These are phyloP conservation scores for Penicillium sclerotiorum DNA, from an alignment of 2,329 filamentous ascomycete species.

Conservation along the genomic window DNA sequence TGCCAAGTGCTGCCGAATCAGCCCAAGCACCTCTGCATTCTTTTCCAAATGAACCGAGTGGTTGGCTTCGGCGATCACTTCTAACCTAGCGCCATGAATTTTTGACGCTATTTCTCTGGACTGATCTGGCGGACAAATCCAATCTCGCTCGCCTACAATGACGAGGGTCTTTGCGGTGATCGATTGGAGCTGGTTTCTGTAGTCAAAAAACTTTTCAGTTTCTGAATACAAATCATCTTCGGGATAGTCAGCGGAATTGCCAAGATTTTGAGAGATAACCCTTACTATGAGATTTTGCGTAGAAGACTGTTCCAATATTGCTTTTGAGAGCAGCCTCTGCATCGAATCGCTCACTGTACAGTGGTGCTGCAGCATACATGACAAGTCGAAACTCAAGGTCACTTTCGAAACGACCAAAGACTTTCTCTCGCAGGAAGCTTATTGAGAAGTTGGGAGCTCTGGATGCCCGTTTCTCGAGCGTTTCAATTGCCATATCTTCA, in stretches of 20 bases:
- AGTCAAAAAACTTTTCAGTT: slow-evolving; percentile 14
- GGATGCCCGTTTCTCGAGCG: slow-evolving; percentile 34
- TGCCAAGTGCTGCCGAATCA: slow-evolving; percentile 2
- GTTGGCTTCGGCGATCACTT: slow-evolving; percentile 1
- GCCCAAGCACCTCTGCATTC: background rate
- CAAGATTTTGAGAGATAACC: background rate
- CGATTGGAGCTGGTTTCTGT: slow-evolving; percentile 29
- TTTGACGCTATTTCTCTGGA: slow-evolving; percentile 3
- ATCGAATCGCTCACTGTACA: slow-evolving; percentile 42
- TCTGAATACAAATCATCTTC: background rate
- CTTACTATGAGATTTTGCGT: slow-evolving; percentile 30
- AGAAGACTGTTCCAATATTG: slow-evolving; percentile 35
- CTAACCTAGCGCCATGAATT: background rate
- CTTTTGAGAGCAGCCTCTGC: slow-evolving; percentile 35
- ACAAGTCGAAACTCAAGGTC: slow-evolving; percentile 44
- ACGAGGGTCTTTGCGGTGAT: slow-evolving; percentile 42
- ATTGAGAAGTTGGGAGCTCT: slow-evolving; percentile 41
- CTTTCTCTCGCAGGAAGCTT: slow-evolving; percentile 42
- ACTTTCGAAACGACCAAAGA: slow-evolving; percentile 42
- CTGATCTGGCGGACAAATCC: slow-evolving; percentile 42
- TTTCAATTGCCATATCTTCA: background rate
- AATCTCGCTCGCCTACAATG: slow-evolving; percentile 43
- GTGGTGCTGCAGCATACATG: slow-evolving; percentile 41
- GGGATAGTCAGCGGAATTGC: background rate
- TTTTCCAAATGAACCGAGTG: slow-evolving; percentile 7